Percentiles rank a stretch among this genome's conserved stretches.
phyloP scores from a whole-genome alignment of 176 grass and related monocot species.

The Aegilops tauschii region DNA sequence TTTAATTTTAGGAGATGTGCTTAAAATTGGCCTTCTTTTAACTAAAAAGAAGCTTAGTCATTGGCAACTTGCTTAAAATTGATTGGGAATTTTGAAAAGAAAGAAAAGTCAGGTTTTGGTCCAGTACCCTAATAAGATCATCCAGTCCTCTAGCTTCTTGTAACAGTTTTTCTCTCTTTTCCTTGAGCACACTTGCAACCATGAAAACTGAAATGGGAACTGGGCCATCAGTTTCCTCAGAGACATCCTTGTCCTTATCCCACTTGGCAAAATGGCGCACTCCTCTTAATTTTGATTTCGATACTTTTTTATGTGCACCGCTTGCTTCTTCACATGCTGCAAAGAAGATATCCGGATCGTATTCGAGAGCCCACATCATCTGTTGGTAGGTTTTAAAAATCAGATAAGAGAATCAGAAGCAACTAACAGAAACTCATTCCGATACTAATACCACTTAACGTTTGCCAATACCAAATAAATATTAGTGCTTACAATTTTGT shows the following conservation, averaged over 20 bases:
- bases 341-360: constrained; percentile 86
- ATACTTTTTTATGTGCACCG: constrained; percentile 59
- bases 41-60: not conserved
- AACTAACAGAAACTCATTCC: not conserved
- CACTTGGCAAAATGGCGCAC: constrained; percentile 87
- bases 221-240: constrained; percentile 59
- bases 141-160: constrained; percentile 90
- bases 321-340: constrained; percentile 77
- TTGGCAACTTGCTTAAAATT: not conserved
- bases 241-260: constrained; percentile 57
- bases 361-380: constrained; percentile 99
- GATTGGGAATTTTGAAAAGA: not conserved
- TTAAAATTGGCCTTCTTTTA: not conserved
- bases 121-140: constrained; percentile 86
- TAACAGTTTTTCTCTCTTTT: constrained; percentile 86
- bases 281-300: constrained; percentile 76
- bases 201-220: constrained; percentile 99
- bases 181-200: constrained; percentile 97
- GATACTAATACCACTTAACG: constrained; percentile 7
- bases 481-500: not conserved
- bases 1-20: not conserved
- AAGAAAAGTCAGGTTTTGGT: not conserved
- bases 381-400: constrained; percentile 41
- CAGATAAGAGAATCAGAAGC: constrained; percentile 16
- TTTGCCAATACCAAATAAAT: not conserved